phyloP scores from a whole-genome alignment of 768 basidiomycete genomes.

The Mycena galopus region DNA sequence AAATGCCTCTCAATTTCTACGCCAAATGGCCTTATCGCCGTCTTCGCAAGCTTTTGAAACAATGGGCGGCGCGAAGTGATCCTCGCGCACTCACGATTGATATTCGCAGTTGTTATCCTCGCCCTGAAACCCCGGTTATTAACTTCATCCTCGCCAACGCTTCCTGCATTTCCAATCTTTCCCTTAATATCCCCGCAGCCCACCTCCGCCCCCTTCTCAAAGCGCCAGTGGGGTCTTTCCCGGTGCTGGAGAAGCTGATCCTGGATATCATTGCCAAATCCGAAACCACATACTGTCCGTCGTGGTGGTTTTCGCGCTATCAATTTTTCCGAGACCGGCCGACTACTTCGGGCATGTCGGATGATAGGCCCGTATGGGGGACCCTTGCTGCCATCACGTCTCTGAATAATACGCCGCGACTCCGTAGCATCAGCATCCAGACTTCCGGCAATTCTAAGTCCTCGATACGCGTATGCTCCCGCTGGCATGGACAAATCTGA shows the following conservation, averaged over 20 bases:
- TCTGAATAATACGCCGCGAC: not conserved
- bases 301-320: not conserved
- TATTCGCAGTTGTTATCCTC: conserved; percentile 10
- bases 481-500: conserved; percentile 7
- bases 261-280: not conserved
- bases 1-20: not conserved
- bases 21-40: not conserved
- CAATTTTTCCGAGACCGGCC: not conserved
- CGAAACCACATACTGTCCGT: not conserved
- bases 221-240: not conserved
- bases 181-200: not conserved
- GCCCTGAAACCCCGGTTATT: not conserved
- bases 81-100: not conserved
- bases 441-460: not conserved
- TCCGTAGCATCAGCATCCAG: not conserved
- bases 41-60: not conserved
- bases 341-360: not conserved
- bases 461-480: conserved; percentile 4
- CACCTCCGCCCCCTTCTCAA: not conserved
- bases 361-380: not conserved
- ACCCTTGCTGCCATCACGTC: not conserved
- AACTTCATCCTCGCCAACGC: not conserved
- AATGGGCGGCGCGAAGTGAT: not conserved
- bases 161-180: not conserved
- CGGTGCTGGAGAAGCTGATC: not conserved